Evolutionary conservation across 2,329 filamentous ascomycete genomes (phyloP), one percentile per base, ranked within the genome.

Genomic region (Sarocladium kiliense): DNA sequence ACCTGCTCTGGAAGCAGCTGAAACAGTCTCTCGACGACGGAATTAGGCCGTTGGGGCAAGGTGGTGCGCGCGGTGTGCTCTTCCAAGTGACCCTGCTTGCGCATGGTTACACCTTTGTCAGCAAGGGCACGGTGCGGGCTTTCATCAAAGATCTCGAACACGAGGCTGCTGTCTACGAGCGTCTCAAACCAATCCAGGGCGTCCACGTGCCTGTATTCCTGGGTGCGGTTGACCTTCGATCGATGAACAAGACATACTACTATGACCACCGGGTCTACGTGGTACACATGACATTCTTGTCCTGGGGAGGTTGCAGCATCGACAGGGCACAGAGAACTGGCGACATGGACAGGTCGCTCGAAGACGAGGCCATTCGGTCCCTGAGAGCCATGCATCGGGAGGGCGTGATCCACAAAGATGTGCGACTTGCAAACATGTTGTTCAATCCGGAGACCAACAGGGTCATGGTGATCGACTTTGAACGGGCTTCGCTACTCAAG

Each of bases 41-140:
- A 2, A 65, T 71, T 23, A 55, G 57, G 1, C 59, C 53, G 10
- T 55, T 75, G 0, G 57, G 61, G 9, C 19, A 62, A n/a, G 56
- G 62, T 26, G 69, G 74, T 4, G 59, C 71, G 1, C 65, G 68
- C 9, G 68, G 73, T 16, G 70, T 68, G 3, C 60, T 77, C 5
- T 77, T 78, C 58, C 63, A 67, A 54, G 61, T 77, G 3, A 72
- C 68, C 9, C 64, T 78, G 37, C 59, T 70, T 23, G 62, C 57
- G 2, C 68, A 76, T 58, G 68, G 72, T 57, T 78, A 77, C 62
- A 74, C 68, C 2, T 71, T 78, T 45, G 63, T 72, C 26, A 63
- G 67, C 51, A 78, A 79, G 60, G 69, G 69, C 21, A 76, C 67
- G 1, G 63, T 71, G 2, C 25, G 16, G 21, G 64, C 57, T 18